Percentiles rank a stretch among this genome's conserved stretches.
These are phyloP conservation scores for Acorus calamus DNA, from an alignment of 106 monocot genomes.

Conservation along the genomic window DNA sequence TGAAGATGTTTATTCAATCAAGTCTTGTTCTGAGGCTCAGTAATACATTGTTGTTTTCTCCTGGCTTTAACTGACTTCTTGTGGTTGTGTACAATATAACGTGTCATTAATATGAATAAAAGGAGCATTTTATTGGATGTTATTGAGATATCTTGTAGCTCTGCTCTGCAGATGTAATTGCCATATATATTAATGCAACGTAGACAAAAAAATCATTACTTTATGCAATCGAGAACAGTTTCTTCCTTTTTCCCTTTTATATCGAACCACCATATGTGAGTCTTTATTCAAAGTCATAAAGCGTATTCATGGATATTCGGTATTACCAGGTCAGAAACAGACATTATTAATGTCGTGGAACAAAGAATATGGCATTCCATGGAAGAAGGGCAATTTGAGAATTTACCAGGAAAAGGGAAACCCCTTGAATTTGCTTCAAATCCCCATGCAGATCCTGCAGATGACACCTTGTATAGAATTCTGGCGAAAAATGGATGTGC, in stretches of 20 bases:
- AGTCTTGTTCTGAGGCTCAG: too few relatives aligned
- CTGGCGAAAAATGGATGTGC: conserved; percentile 83
- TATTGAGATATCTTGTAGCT: too few relatives aligned
- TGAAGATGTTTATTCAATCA: too few relatives aligned
- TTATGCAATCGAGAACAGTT: too few relatives aligned
- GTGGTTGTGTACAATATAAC: too few relatives aligned
- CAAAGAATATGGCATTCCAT: conserved; percentile 90
- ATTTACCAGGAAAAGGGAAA: conserved; percentile 85
- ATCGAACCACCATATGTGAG: not conserved
- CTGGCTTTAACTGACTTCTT: too few relatives aligned
- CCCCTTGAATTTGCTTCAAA: conserved; percentile 65
- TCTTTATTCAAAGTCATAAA: not conserved
- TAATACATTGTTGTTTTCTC: too few relatives aligned
- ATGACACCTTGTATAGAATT: conserved; percentile 87
- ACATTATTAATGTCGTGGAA: conserved; percentile 81
- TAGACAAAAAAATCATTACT: too few relatives aligned
- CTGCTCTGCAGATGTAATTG: too few relatives aligned
- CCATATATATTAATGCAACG: too few relatives aligned
- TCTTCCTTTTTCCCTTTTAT: not conserved
- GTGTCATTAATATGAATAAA: too few relatives aligned
- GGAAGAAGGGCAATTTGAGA: conserved; percentile 98
- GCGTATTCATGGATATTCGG: not conserved
- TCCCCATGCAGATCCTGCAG: conserved; percentile 87
- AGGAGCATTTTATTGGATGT: too few relatives aligned
- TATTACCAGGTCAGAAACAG: conserved; percentile 72